phyloP scores from a whole-genome alignment of 2,329 filamentous ascomycete genomes.

The Hawksworthiomyces lignivorus region DNA sequence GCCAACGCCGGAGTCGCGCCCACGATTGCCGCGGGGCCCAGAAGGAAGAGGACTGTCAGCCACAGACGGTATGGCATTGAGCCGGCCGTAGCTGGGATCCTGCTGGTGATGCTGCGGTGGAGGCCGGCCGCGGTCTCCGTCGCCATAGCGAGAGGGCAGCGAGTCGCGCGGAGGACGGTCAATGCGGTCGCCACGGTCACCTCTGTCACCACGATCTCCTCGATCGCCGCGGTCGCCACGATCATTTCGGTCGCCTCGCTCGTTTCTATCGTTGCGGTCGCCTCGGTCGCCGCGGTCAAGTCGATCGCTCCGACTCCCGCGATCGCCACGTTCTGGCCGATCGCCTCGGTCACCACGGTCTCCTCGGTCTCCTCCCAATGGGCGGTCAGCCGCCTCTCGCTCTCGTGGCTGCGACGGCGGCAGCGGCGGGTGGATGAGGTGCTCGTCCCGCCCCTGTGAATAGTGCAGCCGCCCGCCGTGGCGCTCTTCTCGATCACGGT shows the following conservation, averaged over 20 bases:
- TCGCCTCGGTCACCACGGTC: neutral
- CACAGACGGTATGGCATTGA: slow-evolving; percentile 44
- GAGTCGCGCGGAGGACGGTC: no score
- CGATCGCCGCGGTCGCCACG: neutral
- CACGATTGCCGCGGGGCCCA: slow-evolving; percentile 44
- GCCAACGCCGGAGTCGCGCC: slow-evolving; percentile 21
- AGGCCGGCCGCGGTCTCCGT: neutral
- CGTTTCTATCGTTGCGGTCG: slow-evolving; percentile 2
- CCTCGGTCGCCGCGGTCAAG: slow-evolving; percentile 10
- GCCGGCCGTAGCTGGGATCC: slow-evolving; percentile 55
- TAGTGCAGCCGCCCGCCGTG: no score
- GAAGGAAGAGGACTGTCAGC: slow-evolving; percentile 34
- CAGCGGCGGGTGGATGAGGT: no score
- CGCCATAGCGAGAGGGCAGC: no score
- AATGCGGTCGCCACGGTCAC: neutral
- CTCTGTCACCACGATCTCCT: neutral
- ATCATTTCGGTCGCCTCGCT: neutral
- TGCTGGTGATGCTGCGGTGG: slow-evolving; percentile 31
- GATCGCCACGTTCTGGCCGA: slow-evolving; percentile 27
- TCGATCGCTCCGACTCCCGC: slow-evolving; percentile 29
- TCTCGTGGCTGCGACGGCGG: neutral
- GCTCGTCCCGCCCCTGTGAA: neutral
- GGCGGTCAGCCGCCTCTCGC: slow-evolving; percentile 16
- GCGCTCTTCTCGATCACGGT: slow-evolving; percentile 20
- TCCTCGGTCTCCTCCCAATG: neutral